phyloP scores from a whole-genome alignment of 805 yeast species.

The Saccharomyces cerevisiae region DNA sequence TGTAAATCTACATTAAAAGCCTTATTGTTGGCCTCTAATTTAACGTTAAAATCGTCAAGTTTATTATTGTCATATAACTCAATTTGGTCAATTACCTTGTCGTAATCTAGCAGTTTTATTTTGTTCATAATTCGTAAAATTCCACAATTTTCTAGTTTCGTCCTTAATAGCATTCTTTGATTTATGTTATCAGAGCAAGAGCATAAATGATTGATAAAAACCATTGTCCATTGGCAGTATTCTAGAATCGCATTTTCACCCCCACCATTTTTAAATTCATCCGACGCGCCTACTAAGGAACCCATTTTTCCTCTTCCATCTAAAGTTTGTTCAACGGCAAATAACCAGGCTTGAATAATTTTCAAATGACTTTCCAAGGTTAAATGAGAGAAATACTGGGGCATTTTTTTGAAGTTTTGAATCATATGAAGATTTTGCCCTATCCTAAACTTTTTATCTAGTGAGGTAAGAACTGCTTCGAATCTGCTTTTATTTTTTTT shows the following conservation, averaged over 20 bases:
- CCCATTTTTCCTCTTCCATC: constrained; percentile 88
- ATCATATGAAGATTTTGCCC: constrained; percentile 24
- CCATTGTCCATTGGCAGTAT: constrained; percentile 27
- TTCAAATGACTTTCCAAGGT: constrained; percentile 19
- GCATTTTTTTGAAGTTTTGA: constrained; percentile 11
- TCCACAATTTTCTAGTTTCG: constrained; percentile 28
- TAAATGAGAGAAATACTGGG: constrained; percentile 14
- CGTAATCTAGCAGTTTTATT: constrained; percentile 51
- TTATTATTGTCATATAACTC: constrained; percentile 47
- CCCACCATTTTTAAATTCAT: constrained; percentile 48
- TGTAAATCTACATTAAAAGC: constrained; percentile 37
- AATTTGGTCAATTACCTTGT: constrained; percentile 57
- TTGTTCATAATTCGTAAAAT: constrained; percentile 31
- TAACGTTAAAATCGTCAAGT: constrained; percentile 28
- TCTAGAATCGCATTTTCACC: constrained; percentile 37
- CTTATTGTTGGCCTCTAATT: constrained; percentile 18
- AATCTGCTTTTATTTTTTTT: constrained; percentile 41
- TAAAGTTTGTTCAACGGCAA: constrained; percentile 53
- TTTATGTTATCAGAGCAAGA: constrained; percentile 21
- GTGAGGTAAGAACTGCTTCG: constrained; percentile 29
- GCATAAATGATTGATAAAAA: constrained; percentile 28
- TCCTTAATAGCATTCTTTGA: constrained; percentile 28
- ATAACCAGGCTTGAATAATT: constrained; percentile 63
- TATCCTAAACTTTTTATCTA: constrained; percentile 31
- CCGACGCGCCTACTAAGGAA: constrained; percentile 86